Conservation (phyloP, 805 yeast species). For the Zygosaccharomyces kombuchaensis region DNA sequence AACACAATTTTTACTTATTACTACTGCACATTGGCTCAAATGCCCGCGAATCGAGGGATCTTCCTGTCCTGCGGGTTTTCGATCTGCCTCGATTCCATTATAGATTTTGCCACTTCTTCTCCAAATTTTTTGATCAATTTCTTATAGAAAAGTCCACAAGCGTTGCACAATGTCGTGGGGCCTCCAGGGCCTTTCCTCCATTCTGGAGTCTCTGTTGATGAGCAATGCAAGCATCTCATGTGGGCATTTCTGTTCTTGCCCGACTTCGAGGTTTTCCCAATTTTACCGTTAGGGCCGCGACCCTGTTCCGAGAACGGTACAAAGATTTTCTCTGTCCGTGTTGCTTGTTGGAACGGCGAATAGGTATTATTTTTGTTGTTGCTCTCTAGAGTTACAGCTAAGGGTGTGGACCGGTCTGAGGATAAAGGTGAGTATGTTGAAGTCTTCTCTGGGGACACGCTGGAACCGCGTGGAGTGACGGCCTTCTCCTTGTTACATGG, state of each 20-base stretch:
- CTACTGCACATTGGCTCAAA: background rate
- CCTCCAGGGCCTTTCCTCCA: constrained; percentile 85
- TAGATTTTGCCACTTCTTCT: constrained; percentile 12
- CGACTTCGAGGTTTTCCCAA: constrained; percentile 16
- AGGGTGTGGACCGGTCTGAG: constrained; percentile 4
- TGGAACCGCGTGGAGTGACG: constrained; percentile 3
- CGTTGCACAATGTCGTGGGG: constrained; percentile 70
- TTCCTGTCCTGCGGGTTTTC: constrained; percentile 16
- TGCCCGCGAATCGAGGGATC: constrained; percentile 13
- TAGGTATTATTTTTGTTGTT: background rate
- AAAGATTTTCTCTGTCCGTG: background rate
- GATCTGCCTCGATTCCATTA: constrained; percentile 17
- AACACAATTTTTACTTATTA: background rate
- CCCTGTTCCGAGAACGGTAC: constrained; percentile 1
- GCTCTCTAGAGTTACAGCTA: constrained; percentile 1
- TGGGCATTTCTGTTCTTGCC: constrained; percentile 16
- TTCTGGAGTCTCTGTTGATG: constrained; percentile 51
- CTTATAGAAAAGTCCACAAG: constrained; percentile 74
- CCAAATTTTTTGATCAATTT: constrained; percentile 48
- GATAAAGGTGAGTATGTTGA: constrained; percentile 10
- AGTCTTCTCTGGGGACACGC: constrained; percentile 8
- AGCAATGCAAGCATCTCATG: constrained; percentile 20
- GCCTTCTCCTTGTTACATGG: constrained; percentile 1
- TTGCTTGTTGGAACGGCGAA: background rate
- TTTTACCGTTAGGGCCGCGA: constrained; percentile 7